Evolutionary conservation across 768 basidiomycete genomes (phyloP), one percentile per base, ranked within the genome.

Genomic region (Termitomyces sp.): DNA sequence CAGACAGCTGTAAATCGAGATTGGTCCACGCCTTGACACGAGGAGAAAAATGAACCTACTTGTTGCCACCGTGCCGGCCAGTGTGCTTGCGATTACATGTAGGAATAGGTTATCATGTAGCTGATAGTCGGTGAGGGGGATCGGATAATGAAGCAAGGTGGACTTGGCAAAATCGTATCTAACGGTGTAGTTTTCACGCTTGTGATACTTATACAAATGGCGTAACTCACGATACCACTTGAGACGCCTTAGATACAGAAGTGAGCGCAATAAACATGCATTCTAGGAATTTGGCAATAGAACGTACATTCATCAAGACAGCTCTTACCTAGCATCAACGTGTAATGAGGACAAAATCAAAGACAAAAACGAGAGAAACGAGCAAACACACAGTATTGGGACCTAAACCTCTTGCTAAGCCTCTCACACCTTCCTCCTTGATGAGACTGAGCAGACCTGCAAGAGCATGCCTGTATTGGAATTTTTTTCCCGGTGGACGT

Each of bases 121-220:
- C 66, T 86, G 81, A 63, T 82, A 83, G 56, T 85, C 70, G 14
- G 84, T 62, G 33, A 86, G 26, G 8, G 87, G 84, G 57, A 88
- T 65, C 7, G 73, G 79, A 56, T 75, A 67, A 49, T 71, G 71
- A 46, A 90, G 72, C 24, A 91, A 68, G 10, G 72, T 74, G 16
- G 77, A 65, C 68, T 92, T 92, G 77, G 90, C 85, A 67, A 80
- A 84, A 70, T 92, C 90, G 66, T 92, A 92, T 45, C 90, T 92
- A 61, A 36, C 30, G 14, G 38, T 59, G 16, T 43, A 24, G 49
- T 38, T 49, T 52, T 26, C 40, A 49, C 33, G 26, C 56, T 48
- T 40, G 32, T 40, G 22, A 40, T 33, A 24, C n/a, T 11, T 3
- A 44, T n/a, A 55, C 40, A 41, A 36, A 28, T 32, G 16, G 33